Base-by-base conservation (phyloP, 352 stramenopile genomes). In the Phytophthora hibernalis region DNA sequence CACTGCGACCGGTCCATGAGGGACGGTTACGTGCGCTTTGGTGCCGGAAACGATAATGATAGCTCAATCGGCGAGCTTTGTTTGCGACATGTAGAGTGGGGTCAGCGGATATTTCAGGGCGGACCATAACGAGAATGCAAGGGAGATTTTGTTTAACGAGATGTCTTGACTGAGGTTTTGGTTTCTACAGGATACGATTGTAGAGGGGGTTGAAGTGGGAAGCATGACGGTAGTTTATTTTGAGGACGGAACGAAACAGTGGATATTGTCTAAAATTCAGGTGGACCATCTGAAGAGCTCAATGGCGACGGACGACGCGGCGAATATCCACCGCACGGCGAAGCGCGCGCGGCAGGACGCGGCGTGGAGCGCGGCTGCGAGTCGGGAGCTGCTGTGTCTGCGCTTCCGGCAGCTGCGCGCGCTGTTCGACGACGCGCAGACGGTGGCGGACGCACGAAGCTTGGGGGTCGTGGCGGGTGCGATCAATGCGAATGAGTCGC, bases 361-460 rank as follows among this genome's bases (percentile, higher is more conserved):
- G 12, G 20, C 18, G 13, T 77, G 69, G 64, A 57, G 45, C 22
- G 21, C 35, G 10, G 43, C 61, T 22, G 54, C 54, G 43, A 73
- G 69, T 58, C 48, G 50, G 12, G 55, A 69, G 69, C 54, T 77
- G n/a, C 50, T 77, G 43, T 28, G 43, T 28, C 64, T 77, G 38
- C 64, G 69, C 4, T 77, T 70, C 22, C 44, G 28, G 11, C 15
- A 53, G 49, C 37, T 73, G 28, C 35, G 54, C 3, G 15, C 6
- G n/a, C 35, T 61, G 26, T 77, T 77, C 42, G 69, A 77, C 20
- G 35, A 60, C 6, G 69, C 58, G n/a, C 48, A 70, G 60, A 74
- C 64, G 5, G 64, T 74, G 54, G 65, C 59, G n/a, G 59, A 66
- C 24, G 58, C 69, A 77, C n/a, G 69, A 77, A 24, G 69, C 64